Conservation (phyloP, 2,329 filamentous ascomycete species). For the Fusarium sp. region DNA sequence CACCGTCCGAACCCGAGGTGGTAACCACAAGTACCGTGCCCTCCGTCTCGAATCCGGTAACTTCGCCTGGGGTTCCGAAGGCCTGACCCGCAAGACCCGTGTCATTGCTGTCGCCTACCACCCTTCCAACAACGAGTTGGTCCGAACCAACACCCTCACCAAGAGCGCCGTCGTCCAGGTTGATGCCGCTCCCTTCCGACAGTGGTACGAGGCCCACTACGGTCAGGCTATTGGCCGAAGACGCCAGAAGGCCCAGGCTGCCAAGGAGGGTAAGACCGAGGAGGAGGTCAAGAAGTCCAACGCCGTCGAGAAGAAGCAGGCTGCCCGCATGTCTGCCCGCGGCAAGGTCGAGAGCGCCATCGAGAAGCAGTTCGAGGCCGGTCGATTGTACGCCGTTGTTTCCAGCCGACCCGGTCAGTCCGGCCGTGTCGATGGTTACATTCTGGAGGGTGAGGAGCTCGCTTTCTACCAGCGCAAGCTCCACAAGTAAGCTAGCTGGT, state of each 20-base stretch:
- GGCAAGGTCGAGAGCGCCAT: slow-evolving; percentile 95
- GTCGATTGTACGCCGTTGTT: slow-evolving; percentile 94
- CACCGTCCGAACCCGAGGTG: slow-evolving; percentile 95
- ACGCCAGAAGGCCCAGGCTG: slow-evolving; percentile 82
- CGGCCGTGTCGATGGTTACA: slow-evolving; percentile 95
- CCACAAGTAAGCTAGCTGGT: slow-evolving; percentile 83
- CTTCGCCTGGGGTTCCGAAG: slow-evolving; percentile 99
- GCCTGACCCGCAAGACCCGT: slow-evolving; percentile 98
- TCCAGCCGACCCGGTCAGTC: slow-evolving; percentile 96
- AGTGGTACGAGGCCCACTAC: slow-evolving; percentile 99
- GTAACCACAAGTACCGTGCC: slow-evolving; percentile 99
- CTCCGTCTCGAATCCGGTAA: slow-evolving; percentile 99
- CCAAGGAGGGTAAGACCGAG: slow-evolving; percentile 70
- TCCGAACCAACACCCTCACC: slow-evolving; percentile 99
- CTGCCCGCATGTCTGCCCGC: slow-evolving; percentile 79
- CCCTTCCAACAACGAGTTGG: slow-evolving; percentile 99
- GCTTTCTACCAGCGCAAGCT: slow-evolving; percentile 99
- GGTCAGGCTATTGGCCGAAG: slow-evolving; percentile 88
- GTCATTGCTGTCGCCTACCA: slow-evolving; percentile 99
- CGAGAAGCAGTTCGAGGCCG: slow-evolving; percentile 99
- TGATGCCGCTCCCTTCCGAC: slow-evolving; percentile 98
- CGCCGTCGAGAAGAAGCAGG: slow-evolving; percentile 96
- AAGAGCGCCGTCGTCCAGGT: slow-evolving; percentile 98
- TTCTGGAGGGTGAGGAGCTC: slow-evolving; percentile 99
- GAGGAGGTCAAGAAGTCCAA: slow-evolving; percentile 93